Evolutionary conservation across 164 flowering plant species (phyloP).

Genomic region (Annona squamosa): DNA sequence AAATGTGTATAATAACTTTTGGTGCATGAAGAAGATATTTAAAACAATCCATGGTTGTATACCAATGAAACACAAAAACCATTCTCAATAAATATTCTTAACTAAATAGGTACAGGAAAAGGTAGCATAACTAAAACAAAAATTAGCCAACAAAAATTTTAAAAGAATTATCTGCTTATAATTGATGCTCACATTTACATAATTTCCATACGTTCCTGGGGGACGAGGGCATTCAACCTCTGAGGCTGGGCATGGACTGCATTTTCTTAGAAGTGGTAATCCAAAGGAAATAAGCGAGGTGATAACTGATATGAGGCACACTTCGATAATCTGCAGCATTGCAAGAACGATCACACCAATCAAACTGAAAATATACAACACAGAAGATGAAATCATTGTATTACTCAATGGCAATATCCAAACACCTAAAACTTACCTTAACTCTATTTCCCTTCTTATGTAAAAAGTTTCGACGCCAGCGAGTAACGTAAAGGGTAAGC

Average conservation of each 20-base stretch:
- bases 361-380: not conserved
- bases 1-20: not conserved
- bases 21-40: not conserved
- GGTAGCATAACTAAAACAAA: not conserved
- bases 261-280: slow-evolving; percentile 77
- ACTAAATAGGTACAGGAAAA: not conserved
- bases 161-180: not conserved
- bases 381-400: not conserved
- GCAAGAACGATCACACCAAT: not conserved
- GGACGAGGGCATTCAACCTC: slow-evolving; percentile 79
- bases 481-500: slow-evolving; percentile 72
- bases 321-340: slow-evolving; percentile 72
- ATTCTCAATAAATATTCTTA: not conserved
- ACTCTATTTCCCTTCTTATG: slow-evolving; percentile 87
- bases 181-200: slow-evolving; percentile 77
- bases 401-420: not conserved
- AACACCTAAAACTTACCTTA: slow-evolving; percentile 41
- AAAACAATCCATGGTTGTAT: not conserved
- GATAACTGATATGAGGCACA: slow-evolving; percentile 68
- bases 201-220: slow-evolving; percentile 97
- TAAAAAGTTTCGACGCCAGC: slow-evolving; percentile 79
- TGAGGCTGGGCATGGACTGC: slow-evolving; percentile 84
- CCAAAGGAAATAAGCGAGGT: slow-evolving; percentile 90
- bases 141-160: not conserved
- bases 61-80: not conserved